Evolutionary conservation across 164 flowering plant species (phyloP).

Genomic region (Akebia trifoliata): DNA sequence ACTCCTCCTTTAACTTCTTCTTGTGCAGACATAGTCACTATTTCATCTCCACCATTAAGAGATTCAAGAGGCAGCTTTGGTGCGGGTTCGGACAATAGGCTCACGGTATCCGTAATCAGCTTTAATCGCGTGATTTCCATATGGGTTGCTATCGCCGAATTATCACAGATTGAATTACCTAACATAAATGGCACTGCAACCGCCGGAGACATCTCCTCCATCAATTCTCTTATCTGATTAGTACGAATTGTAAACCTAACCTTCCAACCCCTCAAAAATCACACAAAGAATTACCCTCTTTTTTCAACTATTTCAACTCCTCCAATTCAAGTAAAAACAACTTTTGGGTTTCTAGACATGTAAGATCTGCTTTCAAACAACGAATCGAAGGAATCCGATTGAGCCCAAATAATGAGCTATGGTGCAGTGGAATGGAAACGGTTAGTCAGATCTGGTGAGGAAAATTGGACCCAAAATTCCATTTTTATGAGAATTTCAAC

Average conservation of each 20-base stretch:
- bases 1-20: conserved; percentile 20
- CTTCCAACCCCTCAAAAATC: conserved; percentile 15
- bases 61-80: conserved; percentile 13
- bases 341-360: conserved; percentile 1
- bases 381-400: not conserved
- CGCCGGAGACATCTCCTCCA: conserved; percentile 37
- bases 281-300: conserved; percentile 24
- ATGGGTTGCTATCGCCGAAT: conserved; percentile 5
- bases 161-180: conserved; percentile 36
- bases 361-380: conserved; percentile 9
- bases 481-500: conserved; percentile 6
- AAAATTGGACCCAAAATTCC: conserved; percentile 15
- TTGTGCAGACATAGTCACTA: not conserved
- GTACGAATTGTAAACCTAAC: conserved; percentile 3
- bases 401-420: not conserved
- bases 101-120: conserved; percentile 36
- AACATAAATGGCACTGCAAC: conserved; percentile 43
- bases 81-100: conserved; percentile 26
- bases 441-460: conserved; percentile 22
- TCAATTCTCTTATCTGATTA: conserved; percentile 23
- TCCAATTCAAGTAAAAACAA: conserved; percentile 8
- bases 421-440: conserved; percentile 8
- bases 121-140: conserved; percentile 35
- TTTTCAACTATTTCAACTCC: conserved; percentile 16
- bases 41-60: conserved; percentile 15